Conservation (phyloP, 1,284 basidiomycete species). For the Afroboletus lepidellus region DNA sequence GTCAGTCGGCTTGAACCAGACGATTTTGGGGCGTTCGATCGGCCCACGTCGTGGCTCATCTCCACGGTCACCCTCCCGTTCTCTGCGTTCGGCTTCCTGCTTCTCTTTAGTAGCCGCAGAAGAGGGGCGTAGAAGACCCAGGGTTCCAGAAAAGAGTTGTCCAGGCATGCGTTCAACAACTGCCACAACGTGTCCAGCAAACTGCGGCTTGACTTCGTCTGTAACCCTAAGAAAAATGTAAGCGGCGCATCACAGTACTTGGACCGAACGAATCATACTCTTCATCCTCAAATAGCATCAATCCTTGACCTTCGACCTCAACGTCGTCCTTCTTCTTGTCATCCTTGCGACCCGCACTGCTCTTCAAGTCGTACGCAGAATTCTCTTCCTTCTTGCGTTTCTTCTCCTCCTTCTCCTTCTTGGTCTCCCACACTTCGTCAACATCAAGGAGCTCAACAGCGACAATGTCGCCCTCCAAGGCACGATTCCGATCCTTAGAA, state of each 20-base stretch:
- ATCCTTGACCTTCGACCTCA: slow-evolving; percentile 97
- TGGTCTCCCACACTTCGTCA: slow-evolving; percentile 97
- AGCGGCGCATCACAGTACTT: background rate
- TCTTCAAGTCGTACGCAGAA: slow-evolving; percentile 83
- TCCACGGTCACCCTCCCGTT: slow-evolving; percentile 90
- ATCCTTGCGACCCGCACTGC: slow-evolving; percentile 77
- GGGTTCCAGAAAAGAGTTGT: slow-evolving; percentile 95
- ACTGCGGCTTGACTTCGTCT: slow-evolving; percentile 94
- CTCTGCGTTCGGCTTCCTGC: slow-evolving; percentile 95
- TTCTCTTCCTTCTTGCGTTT: slow-evolving; percentile 99
- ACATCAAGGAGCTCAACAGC: slow-evolving; percentile 98
- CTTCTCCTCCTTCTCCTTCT: slow-evolving; percentile 99
- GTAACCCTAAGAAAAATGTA: slow-evolving; percentile 64
- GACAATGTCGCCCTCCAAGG: slow-evolving; percentile 97
- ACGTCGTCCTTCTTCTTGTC: slow-evolving; percentile 99
- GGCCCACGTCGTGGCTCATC: slow-evolving; percentile 74
- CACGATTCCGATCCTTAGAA: slow-evolving; percentile 98
- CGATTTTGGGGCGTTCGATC: slow-evolving; percentile 94
- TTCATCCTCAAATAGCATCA: slow-evolving; percentile 96
- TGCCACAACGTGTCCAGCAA: slow-evolving; percentile 96
- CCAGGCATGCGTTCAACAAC: slow-evolving; percentile 99
- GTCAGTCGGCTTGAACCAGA: slow-evolving; percentile 99
- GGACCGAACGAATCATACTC: slow-evolving; percentile 56
- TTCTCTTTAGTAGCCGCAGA: slow-evolving; percentile 99
- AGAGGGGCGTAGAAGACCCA: slow-evolving; percentile 93